Evolutionary conservation across 2,329 filamentous ascomycete species (phyloP).

Genomic region (Lasiodiplodia hormozganensis): DNA sequence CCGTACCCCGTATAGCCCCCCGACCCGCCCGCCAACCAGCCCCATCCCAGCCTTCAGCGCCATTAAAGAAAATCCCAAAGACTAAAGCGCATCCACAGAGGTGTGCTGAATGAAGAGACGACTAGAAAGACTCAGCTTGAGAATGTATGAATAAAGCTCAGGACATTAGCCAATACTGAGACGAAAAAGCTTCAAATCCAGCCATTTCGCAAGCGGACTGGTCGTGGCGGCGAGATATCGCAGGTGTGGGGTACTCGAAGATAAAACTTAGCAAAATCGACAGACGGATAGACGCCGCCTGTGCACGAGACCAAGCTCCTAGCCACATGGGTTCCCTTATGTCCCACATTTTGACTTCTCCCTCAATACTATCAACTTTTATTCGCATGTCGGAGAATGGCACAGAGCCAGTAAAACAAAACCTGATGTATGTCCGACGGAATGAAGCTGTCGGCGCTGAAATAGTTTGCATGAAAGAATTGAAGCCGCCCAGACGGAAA

Average conservation of each 20-base stretch:
- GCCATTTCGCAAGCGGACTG: not conserved
- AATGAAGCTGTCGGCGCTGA: not conserved
- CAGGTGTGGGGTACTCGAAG: not conserved
- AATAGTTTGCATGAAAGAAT: not conserved
- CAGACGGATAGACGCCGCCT: not conserved
- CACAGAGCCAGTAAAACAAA: not conserved
- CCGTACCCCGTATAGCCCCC: not conserved
- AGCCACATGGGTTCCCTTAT: not conserved
- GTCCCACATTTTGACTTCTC: not conserved
- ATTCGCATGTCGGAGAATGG: constrained; percentile 2
- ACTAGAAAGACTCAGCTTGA: not conserved
- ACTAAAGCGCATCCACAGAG: not conserved
- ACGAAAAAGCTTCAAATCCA: not conserved
- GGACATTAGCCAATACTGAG: not conserved
- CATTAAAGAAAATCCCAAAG: not conserved
- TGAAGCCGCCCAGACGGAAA: constrained; percentile 1
- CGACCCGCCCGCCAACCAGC: not conserved
- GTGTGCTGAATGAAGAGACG: not conserved
- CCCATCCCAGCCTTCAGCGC: not conserved
- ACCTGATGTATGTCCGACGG: not conserved
- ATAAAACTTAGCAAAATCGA: not conserved
- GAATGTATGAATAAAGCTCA: not conserved
- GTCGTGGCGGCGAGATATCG: not conserved
- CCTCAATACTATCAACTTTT: not conserved
- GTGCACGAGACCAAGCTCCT: not conserved